These are phyloP conservation scores for Dentipellis sp. DNA, from an alignment of 768 basidiomycete genomes.

Conservation along the genomic window DNA sequence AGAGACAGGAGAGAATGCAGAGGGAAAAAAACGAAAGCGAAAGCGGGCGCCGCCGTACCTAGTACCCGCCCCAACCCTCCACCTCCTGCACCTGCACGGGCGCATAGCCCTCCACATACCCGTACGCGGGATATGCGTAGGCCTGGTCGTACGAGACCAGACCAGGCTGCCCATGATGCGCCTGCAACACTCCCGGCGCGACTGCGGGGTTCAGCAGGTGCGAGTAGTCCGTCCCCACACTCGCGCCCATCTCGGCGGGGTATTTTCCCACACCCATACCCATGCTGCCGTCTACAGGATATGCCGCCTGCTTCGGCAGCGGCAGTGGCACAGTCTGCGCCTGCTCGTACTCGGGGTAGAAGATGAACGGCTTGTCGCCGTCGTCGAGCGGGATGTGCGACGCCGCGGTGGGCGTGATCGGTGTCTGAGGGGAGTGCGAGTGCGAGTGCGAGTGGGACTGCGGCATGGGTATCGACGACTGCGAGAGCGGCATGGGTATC, in stretches of 20 bases:
- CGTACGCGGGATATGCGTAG: background rate
- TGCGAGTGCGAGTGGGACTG: constrained; percentile 8
- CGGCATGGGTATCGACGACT: constrained; percentile 5
- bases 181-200: background rate
- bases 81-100: background rate
- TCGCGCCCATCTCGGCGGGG: constrained; percentile 5
- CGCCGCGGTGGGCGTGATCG: background rate
- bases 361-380: constrained; percentile 15
- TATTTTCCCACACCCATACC: too few species aligned
- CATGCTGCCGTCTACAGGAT: background rate
- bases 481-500: background rate
- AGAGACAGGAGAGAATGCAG: background rate
- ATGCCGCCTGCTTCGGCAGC: background rate
- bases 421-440: constrained; percentile 1
- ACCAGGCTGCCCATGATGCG: background rate
- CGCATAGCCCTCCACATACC: too few species aligned
- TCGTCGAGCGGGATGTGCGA: constrained; percentile 4
- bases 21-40: background rate
- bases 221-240: constrained; percentile 6
- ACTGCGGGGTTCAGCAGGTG: constrained; percentile 9
- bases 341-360: constrained; percentile 14
- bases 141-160: background rate
- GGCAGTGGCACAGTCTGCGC: background rate
- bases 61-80: constrained; percentile 1
- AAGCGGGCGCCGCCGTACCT: background rate